Evolutionary conservation across 140 eudicot genomes (phyloP).

Genomic region (Anethum foeniculum): DNA sequence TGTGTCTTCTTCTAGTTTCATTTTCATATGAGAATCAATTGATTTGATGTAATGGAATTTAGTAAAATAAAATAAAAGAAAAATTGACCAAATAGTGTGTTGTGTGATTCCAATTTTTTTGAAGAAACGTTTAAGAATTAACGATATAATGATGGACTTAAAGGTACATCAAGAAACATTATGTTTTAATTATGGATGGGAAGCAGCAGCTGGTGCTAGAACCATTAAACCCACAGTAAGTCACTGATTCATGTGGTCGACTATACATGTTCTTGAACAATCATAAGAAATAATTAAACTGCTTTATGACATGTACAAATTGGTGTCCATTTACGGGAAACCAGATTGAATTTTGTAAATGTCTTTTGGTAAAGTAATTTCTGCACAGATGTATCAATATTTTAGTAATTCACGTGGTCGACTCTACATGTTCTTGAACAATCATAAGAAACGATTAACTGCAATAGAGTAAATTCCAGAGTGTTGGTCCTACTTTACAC

Average conservation of each 20-base stretch:
- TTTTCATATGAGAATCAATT: neutral
- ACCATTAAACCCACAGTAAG: neutral
- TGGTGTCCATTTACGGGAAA: too few relatives aligned
- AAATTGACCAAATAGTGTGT: neutral
- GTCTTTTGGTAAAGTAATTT: too few relatives aligned
- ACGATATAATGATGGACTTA: neutral
- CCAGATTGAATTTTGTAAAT: too few relatives aligned
- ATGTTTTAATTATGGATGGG: neutral
- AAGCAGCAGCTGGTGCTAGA: neutral
- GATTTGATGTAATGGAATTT: neutral
- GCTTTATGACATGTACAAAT: neutral
- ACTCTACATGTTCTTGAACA: too few relatives aligned
- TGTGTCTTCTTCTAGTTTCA: conserved; percentile 4
- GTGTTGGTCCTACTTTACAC: too few relatives aligned
- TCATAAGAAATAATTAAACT: neutral
- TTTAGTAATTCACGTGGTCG: too few relatives aligned
- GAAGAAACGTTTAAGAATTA: neutral
- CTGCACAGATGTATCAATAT: too few relatives aligned
- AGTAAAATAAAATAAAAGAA: neutral
- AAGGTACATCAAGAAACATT: neutral
- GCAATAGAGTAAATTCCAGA: too few relatives aligned
- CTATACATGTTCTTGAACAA: neutral
- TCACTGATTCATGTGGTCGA: too few relatives aligned
- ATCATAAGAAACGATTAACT: too few relatives aligned
- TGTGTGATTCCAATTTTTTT: neutral